Evolutionary conservation across 2,329 filamentous ascomycete species (phyloP), one percentile per base, ranked within the genome.

Genomic region (Arthrinium phaeospermum): DNA sequence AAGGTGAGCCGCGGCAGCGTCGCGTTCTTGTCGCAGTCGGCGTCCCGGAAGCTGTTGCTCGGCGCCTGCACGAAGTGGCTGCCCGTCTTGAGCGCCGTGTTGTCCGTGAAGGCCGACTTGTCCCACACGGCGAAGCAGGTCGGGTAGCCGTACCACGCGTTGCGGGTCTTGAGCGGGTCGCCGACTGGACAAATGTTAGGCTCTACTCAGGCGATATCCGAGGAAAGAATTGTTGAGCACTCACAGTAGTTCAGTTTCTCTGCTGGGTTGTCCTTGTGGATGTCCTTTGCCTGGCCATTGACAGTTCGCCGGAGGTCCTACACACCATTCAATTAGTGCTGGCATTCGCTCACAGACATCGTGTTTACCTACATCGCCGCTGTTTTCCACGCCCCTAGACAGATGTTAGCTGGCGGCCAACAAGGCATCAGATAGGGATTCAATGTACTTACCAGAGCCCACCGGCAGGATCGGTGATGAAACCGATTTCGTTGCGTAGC

Each of bases 221-320:
- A 68, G 7, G 1, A n/a, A n/a, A n/a, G n/a, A n/a, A n/a, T n/a
- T n/a, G n/a, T n/a, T n/a, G n/a, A n/a, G n/a, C n/a, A 73, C 79
- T 75, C 76, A 80, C 90, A 85, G 80, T 88, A 91, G 80, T 92
- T 92, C 76, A 92, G 80, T 80, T 92, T 89, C 77, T 92, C 91
- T 4, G 87, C 89, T 0, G 91, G 91, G 76, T 92, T 92, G 78
- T 91, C 84, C 64, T 86, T 82, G 76, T 90, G 88, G 71, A 91
- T 87, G 70, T 89, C 87, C 41, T 4, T 47, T 4, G 41, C 16
- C 41, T 84, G 76, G 64, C 86, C 86, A 71, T 86, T 83, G 44
- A 89, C 64, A 2, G 64, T 68, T 22, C 67, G 84, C 30, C 81
- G 79, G 67, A 91, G 85, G 71, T 91, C 82, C 77, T 92, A 89